Base-by-base conservation (phyloP, 2,329 filamentous ascomycete species). In the Zymoseptoria passerinii region DNA sequence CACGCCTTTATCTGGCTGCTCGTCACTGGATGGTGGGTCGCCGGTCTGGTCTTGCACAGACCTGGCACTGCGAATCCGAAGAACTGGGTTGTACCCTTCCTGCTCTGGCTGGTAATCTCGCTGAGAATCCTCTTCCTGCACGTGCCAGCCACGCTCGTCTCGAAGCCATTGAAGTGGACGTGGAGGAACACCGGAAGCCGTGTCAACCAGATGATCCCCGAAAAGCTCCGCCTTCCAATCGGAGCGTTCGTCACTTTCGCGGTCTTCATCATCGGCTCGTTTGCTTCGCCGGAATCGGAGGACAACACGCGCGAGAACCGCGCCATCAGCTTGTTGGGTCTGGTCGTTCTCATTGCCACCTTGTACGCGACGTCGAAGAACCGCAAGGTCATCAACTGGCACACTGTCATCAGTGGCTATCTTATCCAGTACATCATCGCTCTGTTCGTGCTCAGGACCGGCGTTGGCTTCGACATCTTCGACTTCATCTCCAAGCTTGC, bases 401-500 rank as follows among this genome's bases (percentile, higher is more conserved):
- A 78, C 65, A 77, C 77, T 5, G 76, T 96, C 66, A 89, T 95
- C 61, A 89, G 88, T 44, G 92, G 92, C 60, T 94, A 95, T 87
- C 78, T 95, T 49, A 80, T 86, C 9, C 92, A 96, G 74, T 96
- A 92, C 75, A 80, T 96, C 70, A 82, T 96, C 63, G 91, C 90
- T 3, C 80, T 96, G 10, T 96, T 96, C 68, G 92, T 96, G 52
- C 79, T 96, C 65, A 84, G 90, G 52, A 94, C 90, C 2, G 75
- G 80, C 48, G 89, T 84, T 48, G 92, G 91, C 59, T 95, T 74
- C 75, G 89, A 95, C 74, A 95, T 96, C 71, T 96, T 96, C 82
- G 84, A 84, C 73, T 96, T 95, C 77, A 83, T 96, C 67, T 91
- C 90, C 3, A 79, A 78, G 55, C 81, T 92, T 8, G 90, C 90